phyloP scores from a whole-genome alignment of 306 rosid genomes.

The Pyrus communis region DNA sequence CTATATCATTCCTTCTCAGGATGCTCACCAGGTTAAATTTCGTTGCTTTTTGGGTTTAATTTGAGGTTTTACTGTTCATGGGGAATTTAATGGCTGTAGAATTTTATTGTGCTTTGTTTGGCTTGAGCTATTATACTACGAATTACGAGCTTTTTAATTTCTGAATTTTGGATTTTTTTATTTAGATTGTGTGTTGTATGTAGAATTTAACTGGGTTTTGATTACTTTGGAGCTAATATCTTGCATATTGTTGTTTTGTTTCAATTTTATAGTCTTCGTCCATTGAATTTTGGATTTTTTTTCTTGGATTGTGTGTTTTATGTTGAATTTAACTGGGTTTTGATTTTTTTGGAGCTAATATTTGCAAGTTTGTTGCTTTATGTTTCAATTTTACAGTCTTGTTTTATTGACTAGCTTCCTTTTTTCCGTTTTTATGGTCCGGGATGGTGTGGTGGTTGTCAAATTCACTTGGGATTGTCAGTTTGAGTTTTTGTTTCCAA shows the following conservation, averaged over 20 bases:
- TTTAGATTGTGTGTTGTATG: too few relatives aligned
- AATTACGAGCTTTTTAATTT: too few relatives aligned
- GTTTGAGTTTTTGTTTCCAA: background rate
- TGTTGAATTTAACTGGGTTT: background rate
- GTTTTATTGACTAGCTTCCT: too few relatives aligned
- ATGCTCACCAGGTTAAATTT: slow-evolving; percentile 77
- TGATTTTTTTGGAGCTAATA: background rate
- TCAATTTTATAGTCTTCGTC: background rate
- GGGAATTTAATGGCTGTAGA: too few relatives aligned
- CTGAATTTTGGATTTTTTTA: too few relatives aligned
- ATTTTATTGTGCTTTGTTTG: too few relatives aligned
- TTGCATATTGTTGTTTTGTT: background rate
- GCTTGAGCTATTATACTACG: too few relatives aligned
- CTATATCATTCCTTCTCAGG: slow-evolving; percentile 85
- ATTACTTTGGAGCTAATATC: background rate
- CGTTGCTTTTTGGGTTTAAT: background rate
- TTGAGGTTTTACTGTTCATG: background rate
- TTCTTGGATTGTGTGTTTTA: too few relatives aligned
- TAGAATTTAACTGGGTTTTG: background rate
- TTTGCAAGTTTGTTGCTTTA: background rate
- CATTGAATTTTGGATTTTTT: too few relatives aligned
- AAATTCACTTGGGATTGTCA: background rate
- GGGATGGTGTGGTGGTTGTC: background rate
- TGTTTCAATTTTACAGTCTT: background rate
- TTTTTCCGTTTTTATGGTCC: background rate